Evolutionary conservation across 345 rosid species (phyloP).

Genomic region (Rhizophora mangle): DNA sequence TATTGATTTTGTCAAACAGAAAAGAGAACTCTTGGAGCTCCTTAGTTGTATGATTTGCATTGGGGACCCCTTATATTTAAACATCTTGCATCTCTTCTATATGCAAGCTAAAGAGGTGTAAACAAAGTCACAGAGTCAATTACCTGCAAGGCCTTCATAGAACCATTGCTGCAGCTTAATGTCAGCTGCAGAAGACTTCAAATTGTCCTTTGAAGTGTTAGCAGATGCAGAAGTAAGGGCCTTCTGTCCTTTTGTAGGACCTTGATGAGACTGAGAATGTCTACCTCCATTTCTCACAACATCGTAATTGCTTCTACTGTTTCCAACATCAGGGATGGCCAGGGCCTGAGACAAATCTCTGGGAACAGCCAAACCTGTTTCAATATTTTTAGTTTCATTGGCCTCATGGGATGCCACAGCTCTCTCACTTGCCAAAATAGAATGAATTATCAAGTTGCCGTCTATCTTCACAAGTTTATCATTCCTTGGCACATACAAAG

Average conservation of each 20-base stretch:
- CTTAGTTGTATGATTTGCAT: too few species aligned
- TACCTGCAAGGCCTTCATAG: constrained; percentile 96
- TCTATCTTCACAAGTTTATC: constrained; percentile 97
- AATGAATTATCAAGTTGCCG: constrained; percentile 94
- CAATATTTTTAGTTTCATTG: constrained; percentile 37
- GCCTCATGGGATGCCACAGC: constrained; percentile 55
- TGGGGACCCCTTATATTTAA: too few species aligned
- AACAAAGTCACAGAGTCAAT: constrained; percentile 8
- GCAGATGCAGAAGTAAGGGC: constrained; percentile 69
- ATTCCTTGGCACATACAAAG: constrained; percentile 92
- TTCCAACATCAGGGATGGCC: constrained; percentile 53
- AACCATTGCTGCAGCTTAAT: constrained; percentile 99
- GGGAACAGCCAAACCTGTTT: constrained; percentile 52
- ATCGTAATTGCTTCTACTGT: constrained; percentile 17
- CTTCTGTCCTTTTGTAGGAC: constrained; percentile 55
- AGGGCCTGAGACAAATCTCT: constrained; percentile 51
- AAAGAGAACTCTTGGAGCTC: too few species aligned
- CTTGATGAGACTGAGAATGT: constrained; percentile 43
- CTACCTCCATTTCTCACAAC: constrained; percentile 25
- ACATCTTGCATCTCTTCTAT: background rate
- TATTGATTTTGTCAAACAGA: too few species aligned
- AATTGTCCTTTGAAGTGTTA: constrained; percentile 60
- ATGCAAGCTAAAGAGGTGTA: background rate
- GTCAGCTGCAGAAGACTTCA: constrained; percentile 61
- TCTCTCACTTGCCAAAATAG: constrained; percentile 89